A percentile compares a stretch with the other conserved stretches of the same genome.
These are phyloP conservation scores for Colletotrichum acutatum DNA, from an alignment of 2,329 filamentous ascomycete genomes.

Conservation along the genomic window DNA sequence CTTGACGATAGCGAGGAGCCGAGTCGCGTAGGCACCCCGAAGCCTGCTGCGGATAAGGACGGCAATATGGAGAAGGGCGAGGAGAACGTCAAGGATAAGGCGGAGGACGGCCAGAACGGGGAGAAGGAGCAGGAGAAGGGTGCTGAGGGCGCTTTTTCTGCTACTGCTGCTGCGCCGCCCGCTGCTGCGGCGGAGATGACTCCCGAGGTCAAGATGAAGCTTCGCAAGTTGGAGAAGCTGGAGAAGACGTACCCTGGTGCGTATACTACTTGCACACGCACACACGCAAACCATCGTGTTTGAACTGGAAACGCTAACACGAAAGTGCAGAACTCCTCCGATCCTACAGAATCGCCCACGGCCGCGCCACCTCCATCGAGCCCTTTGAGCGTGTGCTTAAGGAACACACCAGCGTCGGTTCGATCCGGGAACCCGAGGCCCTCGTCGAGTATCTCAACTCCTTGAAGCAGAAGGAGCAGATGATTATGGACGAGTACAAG, in stretches of 20 bases:
- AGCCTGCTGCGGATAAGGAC: constrained; percentile 42
- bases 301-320: background rate
- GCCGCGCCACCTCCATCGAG: constrained; percentile 86
- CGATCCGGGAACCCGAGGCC: constrained; percentile 85
- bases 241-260: constrained; percentile 87
- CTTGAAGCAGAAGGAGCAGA: constrained; percentile 84
- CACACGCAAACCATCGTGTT: no score
- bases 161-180: constrained; percentile 12
- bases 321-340: constrained; percentile 77
- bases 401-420: constrained; percentile 91
- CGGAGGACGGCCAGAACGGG: constrained; percentile 36
- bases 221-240: constrained; percentile 90
- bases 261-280: constrained; percentile 25
- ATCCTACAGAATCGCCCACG: constrained; percentile 92
- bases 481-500: constrained; percentile 95
- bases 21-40: constrained; percentile 71
- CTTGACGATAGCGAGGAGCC: constrained; percentile 84
- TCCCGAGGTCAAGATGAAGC: constrained; percentile 77
- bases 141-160: constrained; percentile 37
- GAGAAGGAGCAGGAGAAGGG: constrained; percentile 40
- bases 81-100: constrained; percentile 37
- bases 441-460: constrained; percentile 92
- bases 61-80: constrained; percentile 46
- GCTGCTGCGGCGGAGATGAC: constrained; percentile 66
- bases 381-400: constrained; percentile 91